These are phyloP conservation scores for Neophaeococcomyces aloes DNA, from an alignment of 2,329 filamentous ascomycete species.

Conservation along the genomic window DNA sequence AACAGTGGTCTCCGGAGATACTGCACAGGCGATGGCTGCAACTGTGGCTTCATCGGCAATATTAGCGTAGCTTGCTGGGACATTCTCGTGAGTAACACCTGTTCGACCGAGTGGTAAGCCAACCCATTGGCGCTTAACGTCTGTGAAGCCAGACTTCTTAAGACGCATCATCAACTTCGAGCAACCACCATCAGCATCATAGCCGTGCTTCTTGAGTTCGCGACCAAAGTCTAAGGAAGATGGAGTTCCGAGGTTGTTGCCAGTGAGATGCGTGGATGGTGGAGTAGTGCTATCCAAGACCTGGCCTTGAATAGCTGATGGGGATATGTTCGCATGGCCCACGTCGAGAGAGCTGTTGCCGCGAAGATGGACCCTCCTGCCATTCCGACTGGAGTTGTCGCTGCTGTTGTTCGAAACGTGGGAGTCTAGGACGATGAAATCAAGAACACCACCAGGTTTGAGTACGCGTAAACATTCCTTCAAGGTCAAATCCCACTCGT, in stretches of 20 bases:
- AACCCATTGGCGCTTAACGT: constrained; percentile 76
- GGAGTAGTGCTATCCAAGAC: constrained; percentile 43
- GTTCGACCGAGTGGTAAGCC: constrained; percentile 65
- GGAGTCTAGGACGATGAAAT: constrained; percentile 82
- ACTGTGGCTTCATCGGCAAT: constrained; percentile 33
- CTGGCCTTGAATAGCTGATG: constrained; percentile 65
- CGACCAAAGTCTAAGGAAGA: constrained; percentile 82
- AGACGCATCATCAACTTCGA: constrained; percentile 64
- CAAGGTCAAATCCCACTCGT: constrained; percentile 82
- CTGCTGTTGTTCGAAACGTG: constrained; percentile 45
- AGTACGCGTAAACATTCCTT: constrained; percentile 80
- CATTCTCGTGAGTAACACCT: constrained; percentile 12
- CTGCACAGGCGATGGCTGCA: constrained; percentile 29
- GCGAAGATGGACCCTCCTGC: too few species aligned
- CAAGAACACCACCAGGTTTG: constrained; percentile 85
- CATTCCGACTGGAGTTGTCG: background rate
- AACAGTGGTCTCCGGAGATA: too few species aligned
- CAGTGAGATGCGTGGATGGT: background rate
- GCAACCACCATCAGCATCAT: constrained; percentile 76
- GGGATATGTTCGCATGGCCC: constrained; percentile 67
- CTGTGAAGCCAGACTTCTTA: constrained; percentile 62
- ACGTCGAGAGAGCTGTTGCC: constrained; percentile 60
- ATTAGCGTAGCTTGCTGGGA: constrained; percentile 10
- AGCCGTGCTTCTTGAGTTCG: constrained; percentile 77
- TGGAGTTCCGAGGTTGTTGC: background rate